A percentile compares a stretch with the other conserved stretches of the same genome.
phyloP scores from a whole-genome alignment of 1,139 yeast species.

The Nakaseomyces bracarensis region DNA sequence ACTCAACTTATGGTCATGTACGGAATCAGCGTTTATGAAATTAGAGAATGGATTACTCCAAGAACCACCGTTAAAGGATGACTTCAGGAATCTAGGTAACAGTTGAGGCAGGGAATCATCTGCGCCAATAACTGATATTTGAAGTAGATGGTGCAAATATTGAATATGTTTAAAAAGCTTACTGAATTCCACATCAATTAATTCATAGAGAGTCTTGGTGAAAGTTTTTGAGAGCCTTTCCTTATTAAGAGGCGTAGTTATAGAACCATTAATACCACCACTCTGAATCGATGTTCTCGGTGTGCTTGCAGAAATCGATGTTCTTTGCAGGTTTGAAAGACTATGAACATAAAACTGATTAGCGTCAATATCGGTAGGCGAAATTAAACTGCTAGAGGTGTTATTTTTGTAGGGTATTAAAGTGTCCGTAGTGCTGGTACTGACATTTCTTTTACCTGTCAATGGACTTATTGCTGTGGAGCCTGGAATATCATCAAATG shows the following conservation, averaged over 20 bases:
- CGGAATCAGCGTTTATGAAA: slow-evolving; percentile 25
- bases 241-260: slow-evolving; percentile 1
- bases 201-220: slow-evolving; percentile 14
- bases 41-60: slow-evolving; percentile 55
- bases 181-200: slow-evolving; percentile 18
- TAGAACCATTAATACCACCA: slow-evolving; percentile 4
- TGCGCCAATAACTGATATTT: slow-evolving; percentile 19
- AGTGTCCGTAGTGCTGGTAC: slow-evolving; percentile 29
- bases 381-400: background rate
- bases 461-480: slow-evolving; percentile 6
- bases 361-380: slow-evolving; percentile 6
- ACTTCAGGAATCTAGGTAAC: slow-evolving; percentile 56
- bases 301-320: slow-evolving; percentile 4
- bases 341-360: slow-evolving; percentile 4
- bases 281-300: slow-evolving; percentile 9
- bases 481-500: slow-evolving; percentile 8
- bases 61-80: slow-evolving; percentile 64
- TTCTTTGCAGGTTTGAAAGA: slow-evolving; percentile 3
- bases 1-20: background rate
- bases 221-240: slow-evolving; percentile 5
- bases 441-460: slow-evolving; percentile 17
- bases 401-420: slow-evolving; percentile 9
- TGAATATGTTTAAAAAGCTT: slow-evolving; percentile 15
- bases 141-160: slow-evolving; percentile 15
- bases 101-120: slow-evolving; percentile 48